phyloP scores from a whole-genome alignment of 495 filamentous ascomycete genomes.

The Penicillium odoratum region DNA sequence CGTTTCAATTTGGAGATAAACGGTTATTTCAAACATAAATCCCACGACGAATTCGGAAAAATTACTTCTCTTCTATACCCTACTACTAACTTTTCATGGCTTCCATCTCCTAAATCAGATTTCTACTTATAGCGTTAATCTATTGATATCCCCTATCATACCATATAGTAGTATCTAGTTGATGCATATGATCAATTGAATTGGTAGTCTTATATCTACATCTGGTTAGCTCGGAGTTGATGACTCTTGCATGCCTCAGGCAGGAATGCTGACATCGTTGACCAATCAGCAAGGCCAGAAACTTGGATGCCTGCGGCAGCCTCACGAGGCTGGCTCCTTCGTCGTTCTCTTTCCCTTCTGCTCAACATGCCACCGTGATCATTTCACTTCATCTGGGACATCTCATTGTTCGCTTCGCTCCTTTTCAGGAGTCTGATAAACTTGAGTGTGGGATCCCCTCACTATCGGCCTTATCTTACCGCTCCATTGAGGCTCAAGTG shows the following conservation, averaged over 20 bases:
- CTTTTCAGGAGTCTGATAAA: neutral
- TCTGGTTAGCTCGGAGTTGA: neutral
- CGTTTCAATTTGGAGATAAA: no score
- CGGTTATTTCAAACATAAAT: no score
- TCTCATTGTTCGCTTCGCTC: conserved; percentile 7
- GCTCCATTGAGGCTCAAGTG: conserved; percentile 6
- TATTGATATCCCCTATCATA: no score
- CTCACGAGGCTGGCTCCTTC: conserved; percentile 1
- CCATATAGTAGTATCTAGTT: no score
- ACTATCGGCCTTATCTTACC: neutral
- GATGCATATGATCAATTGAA: no score
- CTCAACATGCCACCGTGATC: conserved; percentile 6
- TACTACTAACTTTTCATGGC: no score
- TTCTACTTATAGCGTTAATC: no score
- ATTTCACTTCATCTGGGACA: neutral
- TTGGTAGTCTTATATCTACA: neutral
- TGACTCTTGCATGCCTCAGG: neutral
- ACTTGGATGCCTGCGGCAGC: conserved; percentile 25
- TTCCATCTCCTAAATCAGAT: no score
- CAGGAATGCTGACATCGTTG: neutral
- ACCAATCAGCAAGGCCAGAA: conserved; percentile 9
- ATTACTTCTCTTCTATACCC: no score
- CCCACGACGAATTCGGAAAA: no score
- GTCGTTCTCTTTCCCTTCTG: conserved; percentile 8
- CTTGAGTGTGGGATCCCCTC: conserved; percentile 6